These are phyloP conservation scores for Candida chauliodis DNA, from an alignment of 805 yeast species.

Conservation along the genomic window DNA sequence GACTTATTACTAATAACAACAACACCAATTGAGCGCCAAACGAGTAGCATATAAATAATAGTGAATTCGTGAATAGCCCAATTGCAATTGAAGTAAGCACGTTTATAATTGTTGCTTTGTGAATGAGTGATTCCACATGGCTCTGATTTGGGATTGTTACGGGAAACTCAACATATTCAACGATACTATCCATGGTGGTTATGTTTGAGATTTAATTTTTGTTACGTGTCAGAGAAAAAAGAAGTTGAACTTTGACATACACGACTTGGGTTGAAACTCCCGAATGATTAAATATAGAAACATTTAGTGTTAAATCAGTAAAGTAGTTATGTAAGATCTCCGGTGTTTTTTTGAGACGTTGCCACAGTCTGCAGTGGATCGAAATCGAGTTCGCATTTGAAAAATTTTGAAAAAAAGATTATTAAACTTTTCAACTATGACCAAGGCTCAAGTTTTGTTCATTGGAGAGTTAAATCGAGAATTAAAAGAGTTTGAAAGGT, in stretches of 20 bases:
- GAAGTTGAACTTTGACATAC: background rate
- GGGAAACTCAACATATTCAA: slow-evolving; percentile 11
- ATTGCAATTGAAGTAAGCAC: slow-evolving; percentile 5
- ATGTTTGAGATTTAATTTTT: background rate
- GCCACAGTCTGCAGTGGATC: background rate
- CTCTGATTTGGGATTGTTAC: slow-evolving; percentile 13
- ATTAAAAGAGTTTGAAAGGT: slow-evolving; percentile 43
- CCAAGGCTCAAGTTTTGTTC: slow-evolving; percentile 41
- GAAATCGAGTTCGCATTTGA: background rate
- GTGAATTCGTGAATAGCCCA: slow-evolving; percentile 8
- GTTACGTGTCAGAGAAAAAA: background rate
- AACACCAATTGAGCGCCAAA: slow-evolving; percentile 9
- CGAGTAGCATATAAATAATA: slow-evolving; percentile 3
- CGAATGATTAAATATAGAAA: too few species aligned
- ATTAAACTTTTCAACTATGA: too few species aligned
- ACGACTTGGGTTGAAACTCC: too few species aligned
- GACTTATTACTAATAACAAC: slow-evolving; percentile 8
- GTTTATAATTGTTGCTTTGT: slow-evolving; percentile 4
- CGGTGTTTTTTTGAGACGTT: too few species aligned
- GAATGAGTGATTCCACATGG: slow-evolving; percentile 7
- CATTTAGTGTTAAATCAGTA: background rate
- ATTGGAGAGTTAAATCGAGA: slow-evolving; percentile 48
- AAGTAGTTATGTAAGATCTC: too few species aligned
- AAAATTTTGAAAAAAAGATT: background rate
- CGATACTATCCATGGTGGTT: slow-evolving; percentile 6